phyloP scores from a whole-genome alignment of 2,329 filamentous ascomycete species.

The Fusarium falciforme region DNA sequence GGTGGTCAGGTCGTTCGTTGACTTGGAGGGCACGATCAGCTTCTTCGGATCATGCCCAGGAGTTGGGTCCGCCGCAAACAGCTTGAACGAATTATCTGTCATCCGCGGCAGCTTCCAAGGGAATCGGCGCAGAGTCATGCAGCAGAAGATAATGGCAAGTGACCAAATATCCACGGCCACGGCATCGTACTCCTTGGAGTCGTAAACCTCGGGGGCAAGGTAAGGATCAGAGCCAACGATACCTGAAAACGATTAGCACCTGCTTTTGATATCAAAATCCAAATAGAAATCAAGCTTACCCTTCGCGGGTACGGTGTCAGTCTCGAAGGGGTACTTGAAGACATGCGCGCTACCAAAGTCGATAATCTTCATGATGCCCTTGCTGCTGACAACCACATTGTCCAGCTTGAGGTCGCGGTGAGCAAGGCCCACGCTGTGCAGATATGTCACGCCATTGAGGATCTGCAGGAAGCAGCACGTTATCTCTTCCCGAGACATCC shows the following conservation, averaged over 20 bases:
- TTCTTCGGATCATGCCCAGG: conserved; percentile 74
- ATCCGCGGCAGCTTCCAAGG: conserved; percentile 96
- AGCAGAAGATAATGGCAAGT: conserved; percentile 97
- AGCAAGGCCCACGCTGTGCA: conserved; percentile 94
- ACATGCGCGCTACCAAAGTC: conserved; percentile 98
- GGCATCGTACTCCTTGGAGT: conserved; percentile 92
- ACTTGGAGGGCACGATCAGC: conserved; percentile 59
- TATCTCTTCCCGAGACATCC: conserved; percentile 93
- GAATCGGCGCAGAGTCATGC: conserved; percentile 95
- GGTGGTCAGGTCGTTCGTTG: conserved; percentile 57
- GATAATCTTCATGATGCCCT: conserved; percentile 99
- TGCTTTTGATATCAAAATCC: not conserved
- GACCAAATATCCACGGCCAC: conserved; percentile 98
- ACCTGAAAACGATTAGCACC: conserved; percentile 52
- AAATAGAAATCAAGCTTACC: conserved; percentile 39
- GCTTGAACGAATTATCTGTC: conserved; percentile 93
- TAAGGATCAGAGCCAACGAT: conserved; percentile 91
- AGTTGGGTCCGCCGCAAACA: conserved; percentile 89
- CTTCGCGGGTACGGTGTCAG: conserved; percentile 59
- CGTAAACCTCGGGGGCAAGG: conserved; percentile 95
- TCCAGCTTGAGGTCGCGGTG: conserved; percentile 97
- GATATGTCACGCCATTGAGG: conserved; percentile 90
- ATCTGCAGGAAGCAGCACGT: conserved; percentile 95
- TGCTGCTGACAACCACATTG: conserved; percentile 96
- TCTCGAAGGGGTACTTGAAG: conserved; percentile 97